Evolutionary conservation across 352 stramenopile species (phyloP).

Genomic region (Phytopythium oedochilum): DNA sequence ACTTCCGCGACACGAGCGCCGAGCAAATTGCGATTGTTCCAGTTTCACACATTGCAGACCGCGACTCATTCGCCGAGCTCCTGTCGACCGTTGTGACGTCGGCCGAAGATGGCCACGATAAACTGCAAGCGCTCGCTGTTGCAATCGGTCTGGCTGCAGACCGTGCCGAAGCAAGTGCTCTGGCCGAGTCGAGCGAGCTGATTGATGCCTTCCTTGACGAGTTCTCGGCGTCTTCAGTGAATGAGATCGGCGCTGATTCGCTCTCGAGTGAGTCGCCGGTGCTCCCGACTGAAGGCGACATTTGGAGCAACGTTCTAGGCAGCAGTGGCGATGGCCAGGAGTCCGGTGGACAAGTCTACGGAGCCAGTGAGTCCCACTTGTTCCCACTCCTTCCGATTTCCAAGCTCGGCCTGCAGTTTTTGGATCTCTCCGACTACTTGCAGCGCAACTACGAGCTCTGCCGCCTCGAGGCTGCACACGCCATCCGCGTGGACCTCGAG

Average conservation of each 20-base stretch:
- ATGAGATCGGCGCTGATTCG: neutral
- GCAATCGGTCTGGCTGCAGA: slow-evolving; percentile 44
- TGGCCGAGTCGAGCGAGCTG: slow-evolving; percentile 32
- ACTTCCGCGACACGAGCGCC: slow-evolving; percentile 35
- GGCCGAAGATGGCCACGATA: slow-evolving; percentile 15
- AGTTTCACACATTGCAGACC: slow-evolving; percentile 41
- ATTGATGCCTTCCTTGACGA: slow-evolving; percentile 53
- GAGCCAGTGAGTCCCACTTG: slow-evolving; percentile 29
- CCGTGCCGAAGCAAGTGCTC: slow-evolving; percentile 19
- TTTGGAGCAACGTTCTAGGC: slow-evolving; percentile 76
- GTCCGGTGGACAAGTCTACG: slow-evolving; percentile 18
- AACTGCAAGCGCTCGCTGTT: slow-evolving; percentile 33
- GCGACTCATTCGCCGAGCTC: slow-evolving; percentile 33
- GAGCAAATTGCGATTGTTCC: slow-evolving; percentile 60
- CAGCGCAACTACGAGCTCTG: slow-evolving; percentile 91
- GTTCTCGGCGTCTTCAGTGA: slow-evolving; percentile 25
- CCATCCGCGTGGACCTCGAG: slow-evolving; percentile 85
- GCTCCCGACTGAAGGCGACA: slow-evolving; percentile 84
- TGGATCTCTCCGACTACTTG: slow-evolving; percentile 94
- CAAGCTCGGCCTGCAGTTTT: slow-evolving; percentile 95
- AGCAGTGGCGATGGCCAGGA: slow-evolving; percentile 1
- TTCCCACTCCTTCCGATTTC: slow-evolving; percentile 79
- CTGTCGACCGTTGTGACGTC: slow-evolving; percentile 26
- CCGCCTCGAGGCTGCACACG: slow-evolving; percentile 85
- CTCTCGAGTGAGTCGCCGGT: slow-evolving; percentile 24